These are phyloP conservation scores for Dendrothele bispora DNA, from an alignment of 768 basidiomycete genomes.

Conservation along the genomic window DNA sequence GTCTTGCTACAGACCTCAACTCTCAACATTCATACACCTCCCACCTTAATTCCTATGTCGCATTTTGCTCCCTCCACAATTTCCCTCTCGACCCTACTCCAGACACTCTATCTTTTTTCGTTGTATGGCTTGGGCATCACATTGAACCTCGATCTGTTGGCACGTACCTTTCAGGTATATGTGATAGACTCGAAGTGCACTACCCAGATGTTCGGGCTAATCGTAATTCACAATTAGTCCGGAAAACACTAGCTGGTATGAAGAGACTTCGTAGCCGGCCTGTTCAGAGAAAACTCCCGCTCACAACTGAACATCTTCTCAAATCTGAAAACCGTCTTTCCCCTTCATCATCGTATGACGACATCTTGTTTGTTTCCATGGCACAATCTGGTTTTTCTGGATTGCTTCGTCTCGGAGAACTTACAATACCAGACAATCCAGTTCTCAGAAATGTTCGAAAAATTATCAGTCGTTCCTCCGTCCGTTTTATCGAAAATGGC, in stretches of 20 bases:
- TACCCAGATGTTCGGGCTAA: conserved; percentile 14
- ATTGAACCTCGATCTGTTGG: conserved; percentile 20
- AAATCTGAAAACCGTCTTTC: not conserved
- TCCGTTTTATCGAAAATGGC: not conserved
- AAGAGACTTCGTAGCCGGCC: not conserved
- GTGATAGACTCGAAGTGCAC: conserved; percentile 15
- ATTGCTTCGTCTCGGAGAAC: conserved; percentile 18
- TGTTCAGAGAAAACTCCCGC: conserved; percentile 4
- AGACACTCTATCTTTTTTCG: conserved; percentile 29
- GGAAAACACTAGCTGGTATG: conserved; percentile 10
- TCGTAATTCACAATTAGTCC: conserved; percentile 4
- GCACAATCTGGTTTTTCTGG: conserved; percentile 15
- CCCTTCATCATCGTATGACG: conserved; percentile 11
- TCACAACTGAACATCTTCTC: conserved; percentile 10
- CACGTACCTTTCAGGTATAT: conserved; percentile 23
- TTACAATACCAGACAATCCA: conserved; percentile 17
- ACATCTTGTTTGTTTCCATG: conserved; percentile 18
- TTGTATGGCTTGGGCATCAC: conserved; percentile 26
- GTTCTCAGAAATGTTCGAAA: conserved; percentile 5
- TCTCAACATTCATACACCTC: conserved; percentile 19
- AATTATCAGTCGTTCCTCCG: conserved; percentile 2
- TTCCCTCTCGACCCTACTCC: conserved; percentile 27
- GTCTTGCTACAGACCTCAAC: conserved; percentile 18
- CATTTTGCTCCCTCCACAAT: conserved; percentile 22
- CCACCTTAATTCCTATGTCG: conserved; percentile 26